These are phyloP conservation scores for Pelagophyceae sp. DNA, from an alignment of 352 stramenopile genomes.

Conservation along the genomic window DNA sequence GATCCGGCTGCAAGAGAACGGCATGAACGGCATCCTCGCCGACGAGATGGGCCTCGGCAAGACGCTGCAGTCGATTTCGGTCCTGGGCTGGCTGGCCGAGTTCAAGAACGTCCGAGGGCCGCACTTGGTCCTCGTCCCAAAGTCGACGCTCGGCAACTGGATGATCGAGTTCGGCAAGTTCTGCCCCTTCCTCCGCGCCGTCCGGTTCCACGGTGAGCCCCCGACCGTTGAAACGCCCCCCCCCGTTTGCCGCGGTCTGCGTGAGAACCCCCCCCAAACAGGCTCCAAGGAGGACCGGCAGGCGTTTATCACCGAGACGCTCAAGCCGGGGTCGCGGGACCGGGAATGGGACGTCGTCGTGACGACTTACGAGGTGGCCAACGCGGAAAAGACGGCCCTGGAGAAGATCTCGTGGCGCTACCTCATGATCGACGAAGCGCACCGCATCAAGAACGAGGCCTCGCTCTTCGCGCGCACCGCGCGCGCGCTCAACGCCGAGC, in stretches of 20 bases:
- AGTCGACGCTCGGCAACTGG: slow-evolving; percentile 98
- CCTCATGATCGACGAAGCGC: slow-evolving; percentile 98
- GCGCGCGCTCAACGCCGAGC: slow-evolving; percentile 51
- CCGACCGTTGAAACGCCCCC: slow-evolving; percentile 1
- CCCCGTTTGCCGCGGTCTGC: background rate
- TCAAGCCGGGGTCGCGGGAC: slow-evolving; percentile 51
- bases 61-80: slow-evolving; percentile 86
- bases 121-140: slow-evolving; percentile 98
- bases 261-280: too few species aligned
- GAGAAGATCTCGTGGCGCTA: slow-evolving; percentile 89
- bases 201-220: slow-evolving; percentile 94
- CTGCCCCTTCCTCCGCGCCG: slow-evolving; percentile 85
- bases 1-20: slow-evolving; percentile 92
- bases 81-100: slow-evolving; percentile 92
- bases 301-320: slow-evolving; percentile 47
- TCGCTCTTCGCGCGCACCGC: slow-evolving; percentile 65
- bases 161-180: slow-evolving; percentile 92
- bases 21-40: slow-evolving; percentile 92
- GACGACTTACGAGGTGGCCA: slow-evolving; percentile 97
- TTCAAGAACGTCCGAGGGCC: slow-evolving; percentile 65
- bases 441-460: slow-evolving; percentile 98
- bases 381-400: slow-evolving; percentile 75
- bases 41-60: slow-evolving; percentile 84
- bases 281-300: slow-evolving; percentile 52
- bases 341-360: slow-evolving; percentile 86